A percentile compares a stretch with the other conserved stretches of the same genome.
Conservation (phyloP, 164 flowering plant species). For the Saururus chinensis region DNA sequence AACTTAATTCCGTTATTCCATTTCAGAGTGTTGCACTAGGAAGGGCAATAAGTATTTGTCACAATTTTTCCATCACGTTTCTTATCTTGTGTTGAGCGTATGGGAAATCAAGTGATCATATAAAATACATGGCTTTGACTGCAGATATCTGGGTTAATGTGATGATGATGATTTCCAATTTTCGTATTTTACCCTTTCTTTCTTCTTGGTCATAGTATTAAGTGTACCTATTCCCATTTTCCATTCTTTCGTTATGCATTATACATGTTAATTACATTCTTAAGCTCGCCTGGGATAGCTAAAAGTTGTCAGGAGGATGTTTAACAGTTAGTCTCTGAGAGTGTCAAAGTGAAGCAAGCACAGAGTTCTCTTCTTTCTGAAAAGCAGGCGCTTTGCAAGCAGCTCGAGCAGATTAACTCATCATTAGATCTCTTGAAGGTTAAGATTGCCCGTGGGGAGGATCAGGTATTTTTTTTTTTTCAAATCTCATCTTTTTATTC, state of each 20-base stretch:
- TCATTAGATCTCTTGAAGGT: slow-evolving; percentile 47
- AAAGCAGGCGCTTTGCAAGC: slow-evolving; percentile 60
- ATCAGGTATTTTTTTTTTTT: slow-evolving; percentile 53
- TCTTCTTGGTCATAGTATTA: not conserved
- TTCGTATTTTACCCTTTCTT: not conserved
- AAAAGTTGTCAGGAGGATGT: not conserved
- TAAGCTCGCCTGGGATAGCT: not conserved
- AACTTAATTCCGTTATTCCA: too few species aligned
- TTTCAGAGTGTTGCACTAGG: too few species aligned
- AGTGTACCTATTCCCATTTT: not conserved
- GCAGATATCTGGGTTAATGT: too few species aligned
- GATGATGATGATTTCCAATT: too few species aligned
- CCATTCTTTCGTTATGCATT: too few species aligned
- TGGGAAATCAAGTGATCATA: too few species aligned
- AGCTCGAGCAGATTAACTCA: slow-evolving; percentile 60
- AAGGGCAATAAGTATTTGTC: too few species aligned
- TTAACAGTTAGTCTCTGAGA: slow-evolving; percentile 84
- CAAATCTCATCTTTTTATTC: too few species aligned
- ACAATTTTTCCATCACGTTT: too few species aligned
- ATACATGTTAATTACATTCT: too few species aligned
- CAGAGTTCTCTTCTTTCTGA: slow-evolving; percentile 53
- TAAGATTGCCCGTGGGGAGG: slow-evolving; percentile 52
- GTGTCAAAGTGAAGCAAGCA: slow-evolving; percentile 80
- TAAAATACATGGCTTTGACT: too few species aligned
- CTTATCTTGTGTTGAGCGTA: too few species aligned